Percentiles rank a stretch among this genome's conserved stretches.
These are phyloP conservation scores for Fomitopsis pinicola DNA, from an alignment of 1,284 basidiomycete genomes.

Conservation along the genomic window DNA sequence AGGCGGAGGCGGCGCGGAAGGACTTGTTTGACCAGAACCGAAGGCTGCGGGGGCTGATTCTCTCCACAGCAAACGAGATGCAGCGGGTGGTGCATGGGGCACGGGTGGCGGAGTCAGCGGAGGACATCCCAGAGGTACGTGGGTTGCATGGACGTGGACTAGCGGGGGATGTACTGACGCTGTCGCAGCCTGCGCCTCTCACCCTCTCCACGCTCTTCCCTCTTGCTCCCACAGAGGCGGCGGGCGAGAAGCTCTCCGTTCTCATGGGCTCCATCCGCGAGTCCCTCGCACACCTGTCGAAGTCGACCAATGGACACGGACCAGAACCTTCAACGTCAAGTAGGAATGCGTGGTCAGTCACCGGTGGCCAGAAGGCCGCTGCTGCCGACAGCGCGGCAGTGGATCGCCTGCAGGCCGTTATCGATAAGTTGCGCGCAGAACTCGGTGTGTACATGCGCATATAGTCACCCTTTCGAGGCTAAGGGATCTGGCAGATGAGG, in stretches of 20 bases:
- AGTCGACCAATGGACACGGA: not conserved
- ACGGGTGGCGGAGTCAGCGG: slow-evolving; percentile 25
- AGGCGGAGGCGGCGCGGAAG: slow-evolving; percentile 66
- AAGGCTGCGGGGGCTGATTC: slow-evolving; percentile 61
- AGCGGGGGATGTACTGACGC: not conserved
- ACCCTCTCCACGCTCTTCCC: slow-evolving; percentile 58
- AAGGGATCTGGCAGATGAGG: slow-evolving; percentile 36
- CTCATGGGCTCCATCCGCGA: slow-evolving; percentile 45
- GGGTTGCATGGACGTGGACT: not conserved
- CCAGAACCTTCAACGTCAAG: slow-evolving; percentile 8
- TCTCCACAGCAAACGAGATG: slow-evolving; percentile 68
- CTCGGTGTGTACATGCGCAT: slow-evolving; percentile 39
- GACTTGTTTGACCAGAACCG: slow-evolving; percentile 70
- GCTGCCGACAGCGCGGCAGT: slow-evolving; percentile 10
- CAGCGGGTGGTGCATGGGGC: slow-evolving; percentile 48
- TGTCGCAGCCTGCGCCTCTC: slow-evolving; percentile 40
- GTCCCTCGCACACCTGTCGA: slow-evolving; percentile 9
- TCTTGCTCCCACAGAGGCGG: slow-evolving; percentile 40
- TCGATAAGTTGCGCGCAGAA: slow-evolving; percentile 44
- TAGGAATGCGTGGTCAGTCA: not conserved
- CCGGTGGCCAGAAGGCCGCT: slow-evolving; percentile 4
- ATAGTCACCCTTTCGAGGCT: not conserved
- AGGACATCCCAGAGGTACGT: slow-evolving; percentile 42
- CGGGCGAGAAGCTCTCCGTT: slow-evolving; percentile 46
- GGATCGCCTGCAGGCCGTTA: slow-evolving; percentile 19